These are phyloP conservation scores for Sherardia arvensis DNA, from an alignment of 257 asterid species.

Conservation along the genomic window DNA sequence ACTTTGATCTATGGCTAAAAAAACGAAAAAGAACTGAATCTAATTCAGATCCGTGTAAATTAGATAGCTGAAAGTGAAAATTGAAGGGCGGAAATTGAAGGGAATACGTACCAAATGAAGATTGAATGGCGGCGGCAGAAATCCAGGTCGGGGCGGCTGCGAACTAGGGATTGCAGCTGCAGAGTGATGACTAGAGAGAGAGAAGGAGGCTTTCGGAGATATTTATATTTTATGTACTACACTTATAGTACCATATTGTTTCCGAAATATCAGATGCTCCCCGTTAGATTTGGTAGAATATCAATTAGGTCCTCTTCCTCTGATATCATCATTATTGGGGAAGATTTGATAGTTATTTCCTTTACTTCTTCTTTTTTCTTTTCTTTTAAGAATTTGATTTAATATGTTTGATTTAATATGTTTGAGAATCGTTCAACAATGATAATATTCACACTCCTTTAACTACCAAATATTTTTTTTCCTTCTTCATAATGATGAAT, in stretches of 20 bases:
- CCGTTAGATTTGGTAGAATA: background rate
- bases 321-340: too few relatives aligned
- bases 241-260: background rate
- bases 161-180: background rate
- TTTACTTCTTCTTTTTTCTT: too few relatives aligned
- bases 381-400: too few relatives aligned
- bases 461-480: too few relatives aligned
- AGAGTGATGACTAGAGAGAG: background rate
- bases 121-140: background rate
- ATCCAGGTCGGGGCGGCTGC: background rate
- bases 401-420: too few relatives aligned
- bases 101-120: background rate
- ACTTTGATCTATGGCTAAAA: conserved; percentile 5
- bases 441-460: too few relatives aligned
- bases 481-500: too few relatives aligned
- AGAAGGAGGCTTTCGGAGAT: background rate
- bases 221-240: background rate
- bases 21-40: background rate
- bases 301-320: background rate
- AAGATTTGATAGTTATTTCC: too few relatives aligned
- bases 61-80: background rate
- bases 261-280: background rate
- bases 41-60: conserved; percentile 7
- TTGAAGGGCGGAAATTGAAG: too few relatives aligned
- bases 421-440: too few relatives aligned